These are phyloP conservation scores for Strombidium stylifer DNA, from an alignment of 73 alveolate genomes.

Conservation along the genomic window DNA sequence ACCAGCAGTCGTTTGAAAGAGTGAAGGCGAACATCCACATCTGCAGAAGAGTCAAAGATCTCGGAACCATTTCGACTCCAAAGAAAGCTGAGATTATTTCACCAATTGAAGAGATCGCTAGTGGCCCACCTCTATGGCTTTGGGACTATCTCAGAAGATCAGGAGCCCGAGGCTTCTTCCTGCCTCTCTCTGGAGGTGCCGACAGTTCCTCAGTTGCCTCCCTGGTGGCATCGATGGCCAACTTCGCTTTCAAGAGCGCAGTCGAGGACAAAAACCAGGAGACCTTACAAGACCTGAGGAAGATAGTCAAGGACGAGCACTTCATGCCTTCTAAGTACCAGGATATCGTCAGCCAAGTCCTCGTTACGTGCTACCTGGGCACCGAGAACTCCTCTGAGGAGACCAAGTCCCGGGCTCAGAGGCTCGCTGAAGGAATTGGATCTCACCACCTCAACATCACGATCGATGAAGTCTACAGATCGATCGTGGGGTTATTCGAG, in stretches of 20 bases:
- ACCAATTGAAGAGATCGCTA: conserved; percentile 80
- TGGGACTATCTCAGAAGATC: conserved; percentile 97
- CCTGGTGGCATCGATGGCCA: conserved; percentile 60
- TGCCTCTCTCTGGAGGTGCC: conserved; percentile 96
- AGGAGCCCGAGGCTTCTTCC: conserved; percentile 93
- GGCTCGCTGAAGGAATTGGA: conserved; percentile 83
- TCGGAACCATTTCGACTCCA: conserved; percentile 11
- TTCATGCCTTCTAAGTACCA: conserved; percentile 60
- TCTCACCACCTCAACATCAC: conserved; percentile 70
- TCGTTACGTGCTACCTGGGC: conserved; percentile 74
- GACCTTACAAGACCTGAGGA: conserved; percentile 39
- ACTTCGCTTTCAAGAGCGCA: conserved; percentile 32
- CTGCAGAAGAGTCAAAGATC: conserved; percentile 24
- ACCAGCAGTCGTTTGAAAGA: conserved; percentile 42
- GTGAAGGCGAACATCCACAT: conserved; percentile 53
- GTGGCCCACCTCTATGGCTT: conserved; percentile 88
- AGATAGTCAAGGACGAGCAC: conserved; percentile 46
- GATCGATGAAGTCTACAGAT: conserved; percentile 64
- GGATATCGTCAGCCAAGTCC: conserved; percentile 67
- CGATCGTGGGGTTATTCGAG: conserved; percentile 36
- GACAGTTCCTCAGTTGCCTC: conserved; percentile 91
- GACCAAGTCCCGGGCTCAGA: conserved; percentile 70
- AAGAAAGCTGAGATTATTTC: conserved; percentile 11
- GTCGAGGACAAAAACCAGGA: conserved; percentile 9
- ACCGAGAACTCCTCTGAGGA: conserved; percentile 67